phyloP scores from a whole-genome alignment of 192 early-diverging fungal species.

The Backusella liffmaniae region DNA sequence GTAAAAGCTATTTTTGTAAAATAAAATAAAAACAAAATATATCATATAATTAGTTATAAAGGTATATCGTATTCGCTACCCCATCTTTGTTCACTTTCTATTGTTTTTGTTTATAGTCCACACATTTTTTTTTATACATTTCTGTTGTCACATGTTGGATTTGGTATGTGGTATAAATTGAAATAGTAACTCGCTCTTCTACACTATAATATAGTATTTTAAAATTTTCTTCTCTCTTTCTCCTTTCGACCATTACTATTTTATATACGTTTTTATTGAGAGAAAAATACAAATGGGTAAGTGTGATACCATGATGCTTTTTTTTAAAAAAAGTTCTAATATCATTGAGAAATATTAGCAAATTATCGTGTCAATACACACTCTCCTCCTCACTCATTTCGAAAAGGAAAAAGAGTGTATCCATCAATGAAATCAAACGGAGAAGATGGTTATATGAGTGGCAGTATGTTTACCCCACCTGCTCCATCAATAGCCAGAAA shows the following conservation, averaged over 20 bases:
- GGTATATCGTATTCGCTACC: neutral
- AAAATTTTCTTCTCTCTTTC: neutral
- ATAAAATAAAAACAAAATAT: too few species aligned
- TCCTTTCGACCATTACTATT: neutral
- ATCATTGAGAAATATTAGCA: neutral
- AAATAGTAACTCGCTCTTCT: neutral
- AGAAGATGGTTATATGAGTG: neutral
- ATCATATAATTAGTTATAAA: too few species aligned
- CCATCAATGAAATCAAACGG: neutral
- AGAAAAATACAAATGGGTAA: neutral
- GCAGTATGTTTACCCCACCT: neutral
- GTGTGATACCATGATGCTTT: neutral
- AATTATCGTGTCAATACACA: neutral
- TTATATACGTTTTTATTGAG: neutral
- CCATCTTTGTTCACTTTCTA: neutral
- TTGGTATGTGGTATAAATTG: slow-evolving; percentile 7
- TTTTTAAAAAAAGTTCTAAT: neutral
- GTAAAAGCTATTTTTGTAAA: too few species aligned
- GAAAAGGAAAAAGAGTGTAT: slow-evolving; percentile 1
- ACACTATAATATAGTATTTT: neutral
- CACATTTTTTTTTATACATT: neutral
- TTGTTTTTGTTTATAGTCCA: neutral
- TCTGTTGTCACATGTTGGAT: neutral
- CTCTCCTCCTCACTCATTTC: neutral
- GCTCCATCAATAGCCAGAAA: neutral